These are phyloP conservation scores for Podila epigama DNA, from an alignment of 192 early-diverging fungal species.

Conservation along the genomic window DNA sequence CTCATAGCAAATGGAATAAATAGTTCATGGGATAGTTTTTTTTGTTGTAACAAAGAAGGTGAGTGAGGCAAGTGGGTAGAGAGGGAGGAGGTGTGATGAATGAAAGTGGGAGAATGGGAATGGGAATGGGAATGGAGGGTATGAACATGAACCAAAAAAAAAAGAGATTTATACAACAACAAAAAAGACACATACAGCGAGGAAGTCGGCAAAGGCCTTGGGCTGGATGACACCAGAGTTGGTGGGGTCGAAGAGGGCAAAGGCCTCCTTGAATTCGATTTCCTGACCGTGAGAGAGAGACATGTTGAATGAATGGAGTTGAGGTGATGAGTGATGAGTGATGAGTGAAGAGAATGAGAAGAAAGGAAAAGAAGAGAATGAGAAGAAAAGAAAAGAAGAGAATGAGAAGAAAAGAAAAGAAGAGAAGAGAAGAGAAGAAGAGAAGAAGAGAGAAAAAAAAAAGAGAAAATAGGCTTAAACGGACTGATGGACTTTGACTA, in stretches of 20 bases:
- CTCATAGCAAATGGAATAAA: no score
- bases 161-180: not conserved
- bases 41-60: no score
- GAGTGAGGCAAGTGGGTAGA: no score
- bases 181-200: slow-evolving; percentile 30
- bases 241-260: slow-evolving; percentile 51
- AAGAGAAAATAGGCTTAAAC: no score
- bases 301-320: slow-evolving; percentile 11
- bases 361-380: not conserved
- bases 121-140: not conserved
- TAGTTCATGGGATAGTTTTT: no score
- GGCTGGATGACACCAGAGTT: slow-evolving; percentile 50
- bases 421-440: not conserved
- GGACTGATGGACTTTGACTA: no score
- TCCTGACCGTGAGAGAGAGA: slow-evolving; percentile 40
- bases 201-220: slow-evolving; percentile 43
- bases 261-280: slow-evolving; percentile 51
- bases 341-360: not conserved
- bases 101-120: not conserved
- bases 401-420: slow-evolving; percentile 5
- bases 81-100: no score
- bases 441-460: not conserved
- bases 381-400: not conserved
- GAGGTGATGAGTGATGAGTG: not conserved
- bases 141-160: not conserved